phyloP scores from a whole-genome alignment of 192 early-diverging fungal genomes.

The Spinellus fusiger region DNA sequence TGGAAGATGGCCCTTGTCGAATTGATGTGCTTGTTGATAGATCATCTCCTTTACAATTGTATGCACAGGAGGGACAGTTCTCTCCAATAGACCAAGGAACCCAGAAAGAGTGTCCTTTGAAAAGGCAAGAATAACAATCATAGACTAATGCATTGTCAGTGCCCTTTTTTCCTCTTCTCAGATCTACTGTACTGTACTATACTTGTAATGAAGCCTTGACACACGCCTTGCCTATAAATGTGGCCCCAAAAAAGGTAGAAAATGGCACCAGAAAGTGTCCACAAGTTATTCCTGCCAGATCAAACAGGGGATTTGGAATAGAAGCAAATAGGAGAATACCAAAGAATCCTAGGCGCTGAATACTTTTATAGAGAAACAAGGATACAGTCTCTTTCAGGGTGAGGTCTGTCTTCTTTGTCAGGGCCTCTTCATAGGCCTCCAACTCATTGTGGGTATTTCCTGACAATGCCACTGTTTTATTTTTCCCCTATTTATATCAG shows the following conservation, averaged over 20 bases:
- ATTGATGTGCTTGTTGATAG: constrained; percentile 33
- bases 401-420: constrained; percentile 45
- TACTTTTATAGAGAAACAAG: constrained; percentile 58
- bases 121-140: constrained; percentile 79
- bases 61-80: constrained; percentile 52
- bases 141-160: too few relatives aligned
- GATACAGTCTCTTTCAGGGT: constrained; percentile 65
- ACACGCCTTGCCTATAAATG: constrained; percentile 87
- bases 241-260: constrained; percentile 92
- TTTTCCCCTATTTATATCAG: neutral
- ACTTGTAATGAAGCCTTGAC: constrained; percentile 85
- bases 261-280: constrained; percentile 90
- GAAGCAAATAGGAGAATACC: constrained; percentile 91
- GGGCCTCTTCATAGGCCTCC: constrained; percentile 31
- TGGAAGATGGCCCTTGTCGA: constrained; percentile 5
- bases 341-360: constrained; percentile 78
- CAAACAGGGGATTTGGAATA: constrained; percentile 96
- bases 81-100: constrained; percentile 49
- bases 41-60: constrained; percentile 48
- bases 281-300: constrained; percentile 93
- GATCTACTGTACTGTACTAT: neutral
- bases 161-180: neutral
- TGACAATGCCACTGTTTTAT: constrained; percentile 41
- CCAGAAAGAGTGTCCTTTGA: constrained; percentile 69
- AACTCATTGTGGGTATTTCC: constrained; percentile 47